Conservation (phyloP, 352 stramenopile genomes). For the Globisporangium lucens region DNA sequence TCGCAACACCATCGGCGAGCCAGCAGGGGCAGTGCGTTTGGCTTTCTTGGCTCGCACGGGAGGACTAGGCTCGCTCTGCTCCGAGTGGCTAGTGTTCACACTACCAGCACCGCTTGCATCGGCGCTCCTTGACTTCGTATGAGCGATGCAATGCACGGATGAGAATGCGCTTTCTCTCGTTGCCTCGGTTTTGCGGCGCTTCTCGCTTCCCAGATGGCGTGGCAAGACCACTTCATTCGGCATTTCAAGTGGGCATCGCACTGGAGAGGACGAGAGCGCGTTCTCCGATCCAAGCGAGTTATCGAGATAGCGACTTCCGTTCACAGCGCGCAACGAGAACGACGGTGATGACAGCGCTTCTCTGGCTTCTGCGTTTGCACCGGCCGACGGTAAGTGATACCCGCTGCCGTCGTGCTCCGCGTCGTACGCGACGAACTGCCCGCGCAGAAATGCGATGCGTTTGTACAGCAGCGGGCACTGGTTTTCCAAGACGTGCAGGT, state of each 20-base stretch:
- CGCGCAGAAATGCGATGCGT: conserved; percentile 26
- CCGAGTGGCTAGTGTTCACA: neutral
- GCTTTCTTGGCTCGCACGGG: neutral
- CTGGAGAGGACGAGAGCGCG: conserved; percentile 10
- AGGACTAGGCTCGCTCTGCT: neutral
- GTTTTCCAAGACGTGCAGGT: conserved; percentile 29
- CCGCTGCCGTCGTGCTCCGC: neutral
- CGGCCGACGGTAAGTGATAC: neutral
- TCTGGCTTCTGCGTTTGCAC: neutral
- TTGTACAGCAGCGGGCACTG: conserved; percentile 39
- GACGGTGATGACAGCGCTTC: neutral
- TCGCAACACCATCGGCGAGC: neutral
- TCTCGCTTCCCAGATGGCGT: neutral
- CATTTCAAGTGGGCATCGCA: conserved; percentile 2
- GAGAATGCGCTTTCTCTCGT: neutral
- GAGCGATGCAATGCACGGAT: conserved; percentile 8
- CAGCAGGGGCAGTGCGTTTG: neutral
- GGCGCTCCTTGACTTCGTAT: neutral
- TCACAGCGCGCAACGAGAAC: conserved; percentile 4
- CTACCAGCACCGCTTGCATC: neutral
- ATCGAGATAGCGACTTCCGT: conserved; percentile 4
- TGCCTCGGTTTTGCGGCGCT: neutral
- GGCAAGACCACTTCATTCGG: neutral
- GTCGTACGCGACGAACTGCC: conserved; percentile 10
- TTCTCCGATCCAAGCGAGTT: conserved; percentile 7